phyloP scores from a whole-genome alignment of 192 early-diverging fungal species.

The Entomortierella lignicola region DNA sequence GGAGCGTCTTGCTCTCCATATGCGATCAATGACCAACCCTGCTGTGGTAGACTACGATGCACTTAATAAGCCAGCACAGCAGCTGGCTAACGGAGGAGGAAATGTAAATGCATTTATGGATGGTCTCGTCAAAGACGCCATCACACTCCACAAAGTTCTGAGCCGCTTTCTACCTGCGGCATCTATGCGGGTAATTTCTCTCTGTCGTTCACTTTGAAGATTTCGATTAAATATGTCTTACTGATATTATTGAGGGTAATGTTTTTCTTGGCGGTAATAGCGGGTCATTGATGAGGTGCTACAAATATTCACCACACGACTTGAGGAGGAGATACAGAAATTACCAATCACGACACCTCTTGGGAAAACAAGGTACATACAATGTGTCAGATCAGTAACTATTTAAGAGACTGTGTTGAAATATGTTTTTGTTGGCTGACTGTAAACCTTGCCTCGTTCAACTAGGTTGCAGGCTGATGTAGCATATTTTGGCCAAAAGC shows the following conservation, averaged over 20 bases:
- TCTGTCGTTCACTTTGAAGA: neutral
- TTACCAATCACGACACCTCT: constrained; percentile 59
- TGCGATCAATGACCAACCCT: constrained; percentile 73
- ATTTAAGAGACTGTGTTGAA: neutral
- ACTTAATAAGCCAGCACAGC: constrained; percentile 45
- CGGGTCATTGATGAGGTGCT: constrained; percentile 85
- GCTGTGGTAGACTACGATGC: constrained; percentile 57
- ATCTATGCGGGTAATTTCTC: constrained; percentile 70
- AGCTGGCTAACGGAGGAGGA: constrained; percentile 45
- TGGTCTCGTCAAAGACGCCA: constrained; percentile 88
- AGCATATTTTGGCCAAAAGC: constrained; percentile 39
- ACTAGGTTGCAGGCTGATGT: constrained; percentile 44
- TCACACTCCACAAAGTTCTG: constrained; percentile 93
- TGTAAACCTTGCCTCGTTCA: neutral
- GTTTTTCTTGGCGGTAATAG: constrained; percentile 38
- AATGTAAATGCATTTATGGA: constrained; percentile 78
- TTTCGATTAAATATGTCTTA: neutral
- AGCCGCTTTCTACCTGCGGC: constrained; percentile 82
- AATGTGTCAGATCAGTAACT: neutral
- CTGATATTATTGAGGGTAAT: neutral
- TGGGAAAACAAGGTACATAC: constrained; percentile 73
- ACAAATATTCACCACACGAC: constrained; percentile 74
- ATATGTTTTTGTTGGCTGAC: neutral
- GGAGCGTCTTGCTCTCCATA: constrained; percentile 84
- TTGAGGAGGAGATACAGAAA: constrained; percentile 78